Base-by-base conservation (phyloP, 305 asterid species). In the Salvia sclarea region DNA sequence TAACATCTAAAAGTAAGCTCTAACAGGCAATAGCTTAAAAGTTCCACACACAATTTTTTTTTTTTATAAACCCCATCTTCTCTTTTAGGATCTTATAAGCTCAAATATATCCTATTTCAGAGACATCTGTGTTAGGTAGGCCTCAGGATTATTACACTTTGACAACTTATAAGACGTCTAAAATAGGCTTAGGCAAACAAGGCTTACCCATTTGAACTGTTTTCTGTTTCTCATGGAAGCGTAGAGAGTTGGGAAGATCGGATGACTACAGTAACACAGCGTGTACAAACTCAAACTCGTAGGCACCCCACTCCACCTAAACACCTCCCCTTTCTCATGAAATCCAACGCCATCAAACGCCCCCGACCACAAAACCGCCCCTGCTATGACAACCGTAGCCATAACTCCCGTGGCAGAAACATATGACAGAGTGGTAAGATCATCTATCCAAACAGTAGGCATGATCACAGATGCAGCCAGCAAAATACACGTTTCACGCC, bases 231-330 rank as follows among this genome's bases (percentile, higher is more conserved):
- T 69, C 91, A 83, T 86, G 4, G 94, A 86, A 35, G 80, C 83
- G 74, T 86, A 85, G n/a, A 86, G 2, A 0, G 88, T 82, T 0
- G 91, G 88, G n/a, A 86, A 89, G 77, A 86, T 78, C 4, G 90
- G 85, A 75, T 85, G 91, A 20, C 84, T 87, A 44, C 91, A 77
- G 3, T 82, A 86, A 24, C 91, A 78, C 16, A 84, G 82, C 3
- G 82, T 71, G 6, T 81, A 86, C 18, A 86, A 74, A 81, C 91
- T 83, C 8, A 82, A 48, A 31, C 85, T 84, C 0, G 81, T 89
- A 0, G 94, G 88, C 11, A 82, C 57, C 24, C 94, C 88, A 2
- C 54, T 68, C 80, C 75, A 79, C 21, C 71, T 82, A 30, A 84
- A 8, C 3, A 81, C 53, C 33, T 25, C 66, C 25, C 82, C 83